A percentile compares a stretch with the other conserved stretches of the same genome.
phyloP scores from a whole-genome alignment of 1,139 yeast species.

The Blastobotrys buckinghamii region DNA sequence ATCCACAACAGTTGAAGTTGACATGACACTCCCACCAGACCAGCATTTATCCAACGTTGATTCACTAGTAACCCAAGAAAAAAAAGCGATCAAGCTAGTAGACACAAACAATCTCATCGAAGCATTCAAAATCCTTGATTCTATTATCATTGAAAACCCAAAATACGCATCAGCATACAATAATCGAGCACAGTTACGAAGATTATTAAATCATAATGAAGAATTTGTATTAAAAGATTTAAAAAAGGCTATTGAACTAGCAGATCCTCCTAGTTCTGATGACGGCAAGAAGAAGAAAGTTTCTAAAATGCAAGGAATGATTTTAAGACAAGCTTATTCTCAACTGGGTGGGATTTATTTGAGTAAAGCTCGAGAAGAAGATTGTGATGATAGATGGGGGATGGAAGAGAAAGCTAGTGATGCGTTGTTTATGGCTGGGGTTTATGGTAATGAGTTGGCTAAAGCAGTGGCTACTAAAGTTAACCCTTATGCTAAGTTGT shows the following conservation, averaged over 20 bases:
- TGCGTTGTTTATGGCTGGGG: constrained; percentile 26
- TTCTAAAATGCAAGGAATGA: constrained; percentile 30
- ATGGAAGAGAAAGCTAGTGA: constrained; percentile 28
- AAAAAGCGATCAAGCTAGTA: constrained; percentile 21
- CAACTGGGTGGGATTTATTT: constrained; percentile 30
- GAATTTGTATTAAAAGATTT: constrained; percentile 18
- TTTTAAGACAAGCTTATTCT: constrained; percentile 28
- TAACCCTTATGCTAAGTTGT: constrained; percentile 33
- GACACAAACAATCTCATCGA: constrained; percentile 14
- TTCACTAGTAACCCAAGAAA: constrained; percentile 21
- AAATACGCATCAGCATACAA: constrained; percentile 32
- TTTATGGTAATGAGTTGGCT: constrained; percentile 30
- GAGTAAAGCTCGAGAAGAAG: constrained; percentile 13
- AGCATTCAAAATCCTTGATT: constrained; percentile 21
- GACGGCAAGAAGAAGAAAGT: constrained; percentile 13
- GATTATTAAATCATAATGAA: constrained; percentile 11
- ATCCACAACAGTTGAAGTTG: constrained; percentile 16
- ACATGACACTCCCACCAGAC: constrained; percentile 25
- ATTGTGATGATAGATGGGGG: constrained; percentile 22
- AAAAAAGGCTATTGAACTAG: constrained; percentile 25
- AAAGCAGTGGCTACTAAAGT: constrained; percentile 24
- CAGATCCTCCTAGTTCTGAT: constrained; percentile 17
- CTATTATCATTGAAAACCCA: constrained; percentile 24
- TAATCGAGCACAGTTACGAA: constrained; percentile 31
- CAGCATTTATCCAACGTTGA: constrained; percentile 20